Evolutionary conservation across 805 yeast genomes (phyloP).

Genomic region (Ogataea chonburiensis): DNA sequence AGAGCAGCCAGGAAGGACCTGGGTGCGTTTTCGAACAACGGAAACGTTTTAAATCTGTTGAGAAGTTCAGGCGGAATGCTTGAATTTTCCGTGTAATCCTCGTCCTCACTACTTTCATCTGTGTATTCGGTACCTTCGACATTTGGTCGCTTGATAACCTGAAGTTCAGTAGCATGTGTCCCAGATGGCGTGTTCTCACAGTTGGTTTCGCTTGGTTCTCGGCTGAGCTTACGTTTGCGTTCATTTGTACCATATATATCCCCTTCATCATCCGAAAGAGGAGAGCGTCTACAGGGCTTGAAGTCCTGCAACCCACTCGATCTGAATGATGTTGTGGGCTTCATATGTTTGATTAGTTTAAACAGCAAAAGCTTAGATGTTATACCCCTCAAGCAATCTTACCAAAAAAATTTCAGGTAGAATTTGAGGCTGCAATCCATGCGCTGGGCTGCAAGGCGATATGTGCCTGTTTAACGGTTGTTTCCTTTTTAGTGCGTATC

Average conservation of each 20-base stretch:
- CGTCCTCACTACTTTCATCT: conserved; percentile 25
- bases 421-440: not conserved
- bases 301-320: conserved; percentile 16
- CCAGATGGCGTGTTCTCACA: not conserved
- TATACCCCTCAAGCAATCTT: conserved; percentile 3
- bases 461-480: not conserved
- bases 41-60: conserved; percentile 53
- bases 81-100: conserved; percentile 23
- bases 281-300: conserved; percentile 30
- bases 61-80: conserved; percentile 54
- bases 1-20: conserved; percentile 58
- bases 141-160: not conserved
- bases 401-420: not conserved
- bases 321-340: conserved; percentile 5
- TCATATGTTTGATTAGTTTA: too few relatives aligned
- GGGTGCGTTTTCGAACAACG: conserved; percentile 68
- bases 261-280: conserved; percentile 30
- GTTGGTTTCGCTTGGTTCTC: not conserved
- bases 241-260: conserved; percentile 7
- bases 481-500: not conserved
- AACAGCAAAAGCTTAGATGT: not conserved
- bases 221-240: conserved; percentile 8
- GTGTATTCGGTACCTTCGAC: not conserved
- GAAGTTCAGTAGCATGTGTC: not conserved
- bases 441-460: conserved; percentile 2